Base-by-base conservation (phyloP, 2,329 filamentous ascomycete genomes). In the Epichloe typhina region DNA sequence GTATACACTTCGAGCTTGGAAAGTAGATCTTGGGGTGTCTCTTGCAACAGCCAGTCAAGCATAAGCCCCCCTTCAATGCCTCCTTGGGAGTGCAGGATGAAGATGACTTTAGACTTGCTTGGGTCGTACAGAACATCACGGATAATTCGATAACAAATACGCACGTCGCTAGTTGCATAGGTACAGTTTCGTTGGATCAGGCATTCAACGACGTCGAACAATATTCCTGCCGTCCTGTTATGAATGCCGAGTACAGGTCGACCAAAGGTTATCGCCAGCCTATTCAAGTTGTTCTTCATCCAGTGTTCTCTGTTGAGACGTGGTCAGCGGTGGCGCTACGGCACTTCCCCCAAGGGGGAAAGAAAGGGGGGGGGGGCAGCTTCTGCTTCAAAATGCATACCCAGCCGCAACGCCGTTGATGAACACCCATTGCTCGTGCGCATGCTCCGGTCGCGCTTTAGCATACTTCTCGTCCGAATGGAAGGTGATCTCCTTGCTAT, bases 141-240 rank as follows among this genome's bases (percentile, higher is more conserved):
- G 54, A 90, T 66, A 21, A 77, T 68, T 52, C 71, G 69, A 56
- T 80, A 82, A 62, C 83, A 83, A 9, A 74, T 67, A 1, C 80
- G 75, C 8, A 86, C 74, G 60, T 89, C 85, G 12, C 68, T 64
- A 0, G 86, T 91, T 1, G 83, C 81, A 60, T 87, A 90, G 52
- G 72, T 73, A 57, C 89, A 82, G 62, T 83, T 83, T 40, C 87
- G 79, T 63, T 93, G 86, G 54, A 91, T 71, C 11, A 93, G 69
- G 57, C 86, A 90, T 65, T 93, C 83, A 26, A 90, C 64, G 1
- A 90, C 70, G 58, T 93, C 87, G 55, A 89, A 88, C 15, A 90
- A 62, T 46, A 90, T 77, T 2, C 87, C 87, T 1, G 71, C 80
- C 55, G 85, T 91, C 53, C 74, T 76, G 61, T 90, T 91, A 58